Evolutionary conservation across 352 stramenopile genomes (phyloP).

Genomic region (Globisporangium cederbergense): DNA sequence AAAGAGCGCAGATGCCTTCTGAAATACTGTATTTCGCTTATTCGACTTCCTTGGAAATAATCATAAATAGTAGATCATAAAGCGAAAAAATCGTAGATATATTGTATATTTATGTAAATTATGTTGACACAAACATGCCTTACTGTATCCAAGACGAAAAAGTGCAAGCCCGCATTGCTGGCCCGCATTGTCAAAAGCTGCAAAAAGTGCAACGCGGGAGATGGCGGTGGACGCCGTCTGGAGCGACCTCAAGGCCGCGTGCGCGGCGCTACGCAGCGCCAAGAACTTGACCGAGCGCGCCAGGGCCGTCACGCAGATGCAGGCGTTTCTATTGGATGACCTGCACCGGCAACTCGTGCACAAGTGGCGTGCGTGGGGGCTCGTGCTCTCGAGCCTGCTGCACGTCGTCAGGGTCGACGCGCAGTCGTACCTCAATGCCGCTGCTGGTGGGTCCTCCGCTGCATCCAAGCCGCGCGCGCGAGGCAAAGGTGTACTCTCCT

Average conservation of each 20-base stretch:
- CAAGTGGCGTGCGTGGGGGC: conserved; percentile 71
- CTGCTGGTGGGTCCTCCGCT: not conserved
- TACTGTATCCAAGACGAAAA: not conserved
- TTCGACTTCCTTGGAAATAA: no score
- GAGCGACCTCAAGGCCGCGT: conserved; percentile 37
- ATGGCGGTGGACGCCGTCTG: conserved; percentile 35
- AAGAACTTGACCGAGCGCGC: conserved; percentile 35
- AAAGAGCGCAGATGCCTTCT: no score
- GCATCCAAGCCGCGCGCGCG: not conserved
- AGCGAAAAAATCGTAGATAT: no score
- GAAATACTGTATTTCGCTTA: no score
- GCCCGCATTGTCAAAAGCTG: not conserved
- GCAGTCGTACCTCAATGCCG: conserved; percentile 32
- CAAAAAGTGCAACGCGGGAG: conserved; percentile 1
- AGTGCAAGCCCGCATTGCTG: not conserved
- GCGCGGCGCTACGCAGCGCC: conserved; percentile 41
- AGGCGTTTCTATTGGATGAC: conserved; percentile 55
- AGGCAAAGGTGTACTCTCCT: not conserved
- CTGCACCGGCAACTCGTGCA: conserved; percentile 49
- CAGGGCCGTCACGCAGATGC: conserved; percentile 29
- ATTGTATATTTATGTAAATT: no score
- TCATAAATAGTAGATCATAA: no score
- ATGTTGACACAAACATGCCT: no score
- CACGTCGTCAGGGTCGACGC: conserved; percentile 46
- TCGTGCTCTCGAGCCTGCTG: conserved; percentile 49